Conservation (phyloP, 495 filamentous ascomycete genomes). For the Thermothielavioides terrestris region DNA sequence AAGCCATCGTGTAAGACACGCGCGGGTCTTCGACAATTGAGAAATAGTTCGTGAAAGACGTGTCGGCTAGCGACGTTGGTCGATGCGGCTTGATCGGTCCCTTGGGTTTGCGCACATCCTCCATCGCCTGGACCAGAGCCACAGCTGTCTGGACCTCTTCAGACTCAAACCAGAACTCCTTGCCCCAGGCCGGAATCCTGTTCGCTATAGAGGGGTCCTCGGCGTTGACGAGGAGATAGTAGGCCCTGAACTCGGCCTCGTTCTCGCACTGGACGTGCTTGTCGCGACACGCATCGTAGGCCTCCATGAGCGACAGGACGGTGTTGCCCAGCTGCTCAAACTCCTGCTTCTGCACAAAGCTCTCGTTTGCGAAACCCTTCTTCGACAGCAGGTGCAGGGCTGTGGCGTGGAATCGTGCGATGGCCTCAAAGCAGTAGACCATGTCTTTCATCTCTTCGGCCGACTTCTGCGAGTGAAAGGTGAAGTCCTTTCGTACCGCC, state of each 20-base stretch:
- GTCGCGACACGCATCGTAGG: slow-evolving; percentile 66
- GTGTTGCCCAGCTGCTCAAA: slow-evolving; percentile 86
- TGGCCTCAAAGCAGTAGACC: slow-evolving; percentile 78
- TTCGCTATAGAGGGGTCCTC: slow-evolving; percentile 67
- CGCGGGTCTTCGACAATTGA: slow-evolving; percentile 55
- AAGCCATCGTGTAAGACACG: slow-evolving; percentile 86
- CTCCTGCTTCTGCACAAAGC: slow-evolving; percentile 84
- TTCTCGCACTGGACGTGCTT: slow-evolving; percentile 48
- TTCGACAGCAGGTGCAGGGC: slow-evolving; percentile 75
- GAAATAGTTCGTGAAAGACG: slow-evolving; percentile 67
- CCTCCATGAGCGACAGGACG: slow-evolving; percentile 76
- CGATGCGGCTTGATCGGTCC: slow-evolving; percentile 31
- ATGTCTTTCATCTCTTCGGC: slow-evolving; percentile 54
- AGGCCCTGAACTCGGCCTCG: slow-evolving; percentile 84
- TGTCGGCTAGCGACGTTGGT: slow-evolving; percentile 44
- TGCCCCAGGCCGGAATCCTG: slow-evolving; percentile 68
- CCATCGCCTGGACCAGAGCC: slow-evolving; percentile 32
- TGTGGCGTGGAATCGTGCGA: slow-evolving; percentile 84
- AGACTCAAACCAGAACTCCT: slow-evolving; percentile 60
- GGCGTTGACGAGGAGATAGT: slow-evolving; percentile 78
- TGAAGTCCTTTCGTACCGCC: slow-evolving; percentile 88
- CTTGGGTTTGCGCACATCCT: slow-evolving; percentile 25
- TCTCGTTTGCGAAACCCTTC: slow-evolving; percentile 50
- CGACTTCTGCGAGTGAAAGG: slow-evolving; percentile 64
- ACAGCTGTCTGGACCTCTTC: slow-evolving; percentile 40